Evolutionary conservation across 1,139 yeast genomes (phyloP), one percentile per base, ranked within the genome.

Genomic region (Yamadazyma sp.): DNA sequence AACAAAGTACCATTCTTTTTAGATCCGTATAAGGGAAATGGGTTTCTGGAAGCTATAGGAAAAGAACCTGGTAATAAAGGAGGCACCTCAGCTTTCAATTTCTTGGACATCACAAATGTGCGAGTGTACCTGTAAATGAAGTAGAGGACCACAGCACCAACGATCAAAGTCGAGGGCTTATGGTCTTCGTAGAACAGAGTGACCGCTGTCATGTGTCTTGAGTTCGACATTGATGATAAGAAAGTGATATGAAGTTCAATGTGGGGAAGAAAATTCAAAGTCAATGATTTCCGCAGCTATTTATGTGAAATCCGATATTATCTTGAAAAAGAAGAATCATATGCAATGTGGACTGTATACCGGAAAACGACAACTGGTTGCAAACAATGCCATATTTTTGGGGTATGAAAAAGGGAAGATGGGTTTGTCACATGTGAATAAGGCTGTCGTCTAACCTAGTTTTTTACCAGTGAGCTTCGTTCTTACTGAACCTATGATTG

Each of bases 71-170:
- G 43, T 11, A 46, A 47, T 35, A 40, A 40, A 33, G 15, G 37
- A 22, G 43, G 50, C 42, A 41, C 52, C 33, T 41, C 30, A 11
- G 57, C 58, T n/a, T 51, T 45, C 8, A 53, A 41, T 34, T 55
- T 51, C 8, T 37, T 40, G 14, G 31, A 31, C 4, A 41, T 20
- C 17, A 24, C 32, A 15, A 28, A 22, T 12, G 18, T 34, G 16
- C 36, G 43, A 12, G 31, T 12, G 14, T 22, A 23, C 17, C 43
- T 36, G 30, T 36, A 43, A 9, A 31, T n/a, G 30, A 27, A 4
- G n/a, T 27, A 27, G 6, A 27, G 14, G 17, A 27, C 16, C 16
- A 15, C 16, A 14, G 30, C n/a, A 4, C 30, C 30, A 5, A 27
- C 30, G 4, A 27, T 14, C 4, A 27, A 14, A 27, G 12, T 8